These are phyloP conservation scores for Rubroboletus satanas DNA, from an alignment of 768 basidiomycete species.

Conservation along the genomic window DNA sequence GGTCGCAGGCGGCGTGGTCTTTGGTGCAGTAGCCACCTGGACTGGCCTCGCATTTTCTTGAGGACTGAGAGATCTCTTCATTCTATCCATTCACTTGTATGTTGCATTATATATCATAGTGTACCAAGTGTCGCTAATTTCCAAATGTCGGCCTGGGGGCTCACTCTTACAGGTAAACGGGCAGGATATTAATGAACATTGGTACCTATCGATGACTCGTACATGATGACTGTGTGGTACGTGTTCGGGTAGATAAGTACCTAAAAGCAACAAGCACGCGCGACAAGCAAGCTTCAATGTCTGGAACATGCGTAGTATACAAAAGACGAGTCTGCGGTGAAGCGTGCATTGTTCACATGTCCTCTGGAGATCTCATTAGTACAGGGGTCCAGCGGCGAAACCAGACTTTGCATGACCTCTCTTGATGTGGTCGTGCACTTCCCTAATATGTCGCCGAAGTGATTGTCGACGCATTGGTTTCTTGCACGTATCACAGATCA, in stretches of 20 bases:
- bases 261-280: neutral
- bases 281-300: neutral
- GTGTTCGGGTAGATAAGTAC: neutral
- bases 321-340: neutral
- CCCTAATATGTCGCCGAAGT: slow-evolving; percentile 14
- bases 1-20: slow-evolving; percentile 54
- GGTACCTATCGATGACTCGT: neutral
- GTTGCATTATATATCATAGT: neutral
- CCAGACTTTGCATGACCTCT: slow-evolving; percentile 4
- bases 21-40: slow-evolving; percentile 59
- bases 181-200: neutral
- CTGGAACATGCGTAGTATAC: neutral
- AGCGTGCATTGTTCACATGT: slow-evolving; percentile 7
- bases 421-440: slow-evolving; percentile 19
- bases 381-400: neutral
- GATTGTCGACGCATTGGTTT: slow-evolving; percentile 19
- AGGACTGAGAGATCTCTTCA: slow-evolving; percentile 12
- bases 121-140: neutral
- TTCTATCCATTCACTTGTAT: neutral
- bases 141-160: neutral
- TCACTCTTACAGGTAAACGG: neutral
- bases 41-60: slow-evolving; percentile 53
- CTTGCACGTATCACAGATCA: slow-evolving; percentile 6
- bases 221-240: neutral
- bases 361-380: neutral